Evolutionary conservation across 768 basidiomycete genomes (phyloP), one percentile per base, ranked within the genome.

Genomic region (Hygrocybe punicea): DNA sequence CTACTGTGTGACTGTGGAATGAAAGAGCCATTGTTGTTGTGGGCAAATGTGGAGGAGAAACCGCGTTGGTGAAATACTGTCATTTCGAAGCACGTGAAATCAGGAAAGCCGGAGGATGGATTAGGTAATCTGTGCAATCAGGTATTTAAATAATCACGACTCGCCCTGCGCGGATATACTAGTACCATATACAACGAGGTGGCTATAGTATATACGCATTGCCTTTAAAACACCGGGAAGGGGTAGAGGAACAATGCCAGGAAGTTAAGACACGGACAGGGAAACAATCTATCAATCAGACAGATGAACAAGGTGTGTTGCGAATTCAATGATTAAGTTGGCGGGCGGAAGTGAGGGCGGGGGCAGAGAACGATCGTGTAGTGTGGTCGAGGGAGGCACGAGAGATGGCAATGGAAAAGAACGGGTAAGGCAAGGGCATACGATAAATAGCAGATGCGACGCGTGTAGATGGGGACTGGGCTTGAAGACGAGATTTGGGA

Each of bases 1-100:
- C 83, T 56, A 94, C 91, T n/a, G 90, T 93, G 53, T 95, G 90
- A 55, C 86, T 86, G 72, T 89, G 85, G 80, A 93, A 96, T 2
- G 86, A 89, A 9, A 87, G 72, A 56, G 81, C 72, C 83, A 83
- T 83, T 50, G 17, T 35, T 8, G 39, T 34, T 53, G 16, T 24
- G 36, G 33, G 21, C 23, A 34, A 49, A 23, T 23, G n/a, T 51
- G 56, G 19, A 37, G 47, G 16, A 10, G 36, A 53, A 42, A 45
- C 51, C 37, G 23, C 16, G 40, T 40, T 25, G 19, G 19, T 21
- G 52, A 53, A 40, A 53, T 35, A 19, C 33, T 2, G n/a, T 49
- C 29, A 6, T 17, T n/a, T 11, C 19, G 50, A n/a, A 47, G 21
- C 45, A 47, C 45, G 45, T 47, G 45, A 47, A 47, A 42, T 42